Conservation (phyloP, 768 basidiomycete genomes). For the Mycena leptocephala region DNA sequence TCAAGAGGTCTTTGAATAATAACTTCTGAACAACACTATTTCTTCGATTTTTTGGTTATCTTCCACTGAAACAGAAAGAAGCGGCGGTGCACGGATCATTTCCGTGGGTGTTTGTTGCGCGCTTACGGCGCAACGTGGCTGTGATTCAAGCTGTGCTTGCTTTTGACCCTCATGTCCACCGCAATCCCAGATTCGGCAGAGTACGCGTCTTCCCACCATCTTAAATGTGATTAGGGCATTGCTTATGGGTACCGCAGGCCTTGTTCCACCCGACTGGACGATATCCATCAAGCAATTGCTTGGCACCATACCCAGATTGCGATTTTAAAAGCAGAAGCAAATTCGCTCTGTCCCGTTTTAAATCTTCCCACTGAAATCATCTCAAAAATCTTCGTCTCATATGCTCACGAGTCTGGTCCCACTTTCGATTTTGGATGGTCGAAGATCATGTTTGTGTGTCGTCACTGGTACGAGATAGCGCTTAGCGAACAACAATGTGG, state of each 20-base stretch:
- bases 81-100: too few species aligned
- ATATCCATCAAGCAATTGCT: background rate
- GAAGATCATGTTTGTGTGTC: constrained; percentile 14
- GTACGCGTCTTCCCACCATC: too few species aligned
- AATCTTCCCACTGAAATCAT: constrained; percentile 16
- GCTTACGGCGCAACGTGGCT: too few species aligned
- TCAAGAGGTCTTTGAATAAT: too few species aligned
- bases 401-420: background rate
- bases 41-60: too few species aligned
- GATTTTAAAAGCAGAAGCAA: constrained; percentile 7
- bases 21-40: too few species aligned
- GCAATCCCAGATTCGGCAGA: too few species aligned
- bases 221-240: too few species aligned
- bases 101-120: too few species aligned
- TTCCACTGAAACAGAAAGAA: too few species aligned
- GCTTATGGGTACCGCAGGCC: background rate
- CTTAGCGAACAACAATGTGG: background rate
- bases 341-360: background rate
- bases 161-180: too few species aligned
- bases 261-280: background rate
- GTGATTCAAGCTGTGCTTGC: too few species aligned
- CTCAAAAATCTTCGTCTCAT: background rate
- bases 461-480: constrained; percentile 5
- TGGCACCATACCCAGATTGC: constrained; percentile 21
- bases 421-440: constrained; percentile 6